phyloP scores from a whole-genome alignment of 2,329 filamentous ascomycete genomes.

The Karstenula rhodostoma region DNA sequence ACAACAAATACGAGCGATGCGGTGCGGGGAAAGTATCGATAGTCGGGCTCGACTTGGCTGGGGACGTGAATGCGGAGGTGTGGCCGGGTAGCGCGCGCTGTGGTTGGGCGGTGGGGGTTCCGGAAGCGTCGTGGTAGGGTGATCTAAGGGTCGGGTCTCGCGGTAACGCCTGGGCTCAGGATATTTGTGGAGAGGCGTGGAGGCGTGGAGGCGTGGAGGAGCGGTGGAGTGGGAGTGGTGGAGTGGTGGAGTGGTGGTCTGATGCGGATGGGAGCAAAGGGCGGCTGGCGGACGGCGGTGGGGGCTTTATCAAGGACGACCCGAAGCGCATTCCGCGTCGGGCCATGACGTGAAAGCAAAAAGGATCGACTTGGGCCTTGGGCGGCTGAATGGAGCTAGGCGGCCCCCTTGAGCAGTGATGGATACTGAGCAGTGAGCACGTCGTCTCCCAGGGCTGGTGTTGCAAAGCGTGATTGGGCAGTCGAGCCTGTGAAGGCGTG shows the following conservation, averaged over 20 bases:
- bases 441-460: background rate
- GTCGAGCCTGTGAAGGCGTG: conserved; percentile 21
- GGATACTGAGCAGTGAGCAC: background rate
- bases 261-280: background rate
- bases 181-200: conserved; percentile 15
- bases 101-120: conserved; percentile 21
- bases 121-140: conserved; percentile 16
- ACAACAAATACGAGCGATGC: background rate
- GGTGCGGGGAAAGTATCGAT: conserved; percentile 17
- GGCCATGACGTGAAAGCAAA: conserved; percentile 25
- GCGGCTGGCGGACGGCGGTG: conserved; percentile 1
- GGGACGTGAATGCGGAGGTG: conserved; percentile 9
- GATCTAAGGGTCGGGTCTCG: conserved; percentile 19
- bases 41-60: background rate
- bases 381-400: conserved; percentile 27
- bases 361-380: background rate
- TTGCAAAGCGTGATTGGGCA: conserved; percentile 8
- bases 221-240: conserved; percentile 14
- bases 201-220: background rate
- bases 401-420: conserved; percentile 13
- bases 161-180: conserved; percentile 11
- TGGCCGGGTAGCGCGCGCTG: conserved; percentile 6
- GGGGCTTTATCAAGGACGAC: conserved; percentile 23
- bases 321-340: conserved; percentile 27
- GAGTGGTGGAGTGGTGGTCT: background rate